Evolutionary conservation across 73 alveolate genomes (phyloP).

Genomic region (Paraurostyla sp.): DNA sequence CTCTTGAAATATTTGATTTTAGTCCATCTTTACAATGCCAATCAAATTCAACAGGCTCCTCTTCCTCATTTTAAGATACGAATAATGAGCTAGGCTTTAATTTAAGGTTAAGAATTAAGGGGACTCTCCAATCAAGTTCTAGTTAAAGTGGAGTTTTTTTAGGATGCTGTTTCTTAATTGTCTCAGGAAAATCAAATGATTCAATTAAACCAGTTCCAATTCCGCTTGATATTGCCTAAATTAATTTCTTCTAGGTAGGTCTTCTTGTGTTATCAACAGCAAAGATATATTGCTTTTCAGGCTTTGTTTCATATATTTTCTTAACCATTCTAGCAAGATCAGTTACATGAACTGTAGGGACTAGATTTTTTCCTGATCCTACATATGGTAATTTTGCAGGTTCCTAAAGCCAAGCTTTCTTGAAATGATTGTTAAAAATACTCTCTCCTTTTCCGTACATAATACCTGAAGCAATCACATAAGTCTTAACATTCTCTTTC

Average conservation of each 20-base stretch:
- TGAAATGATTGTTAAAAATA: slow-evolving; percentile 82
- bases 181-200: slow-evolving; percentile 66
- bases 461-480: slow-evolving; percentile 96
- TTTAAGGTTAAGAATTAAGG: slow-evolving; percentile 59
- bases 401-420: slow-evolving; percentile 87
- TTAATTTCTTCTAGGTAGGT: slow-evolving; percentile 87
- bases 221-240: slow-evolving; percentile 93
- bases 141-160: slow-evolving; percentile 23
- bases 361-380: slow-evolving; percentile 91
- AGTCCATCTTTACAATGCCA: slow-evolving; percentile 88
- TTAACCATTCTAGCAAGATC: slow-evolving; percentile 93
- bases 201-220: slow-evolving; percentile 89
- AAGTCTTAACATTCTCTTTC: slow-evolving; percentile 93
- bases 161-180: background rate
- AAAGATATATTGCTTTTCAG: slow-evolving; percentile 92
- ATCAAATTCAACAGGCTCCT: slow-evolving; percentile 70
- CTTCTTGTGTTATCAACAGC: slow-evolving; percentile 96
- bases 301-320: slow-evolving; percentile 90
- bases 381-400: slow-evolving; percentile 75
- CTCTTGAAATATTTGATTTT: slow-evolving; percentile 78
- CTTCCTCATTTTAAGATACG: slow-evolving; percentile 63
- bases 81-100: slow-evolving; percentile 60
- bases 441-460: slow-evolving; percentile 97
- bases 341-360: slow-evolving; percentile 97
- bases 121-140: slow-evolving; percentile 60